Evolutionary conservation across 192 early-diverging fungal genomes (phyloP), one percentile per base, ranked within the genome.

Genomic region (Coemansia reversa): DNA sequence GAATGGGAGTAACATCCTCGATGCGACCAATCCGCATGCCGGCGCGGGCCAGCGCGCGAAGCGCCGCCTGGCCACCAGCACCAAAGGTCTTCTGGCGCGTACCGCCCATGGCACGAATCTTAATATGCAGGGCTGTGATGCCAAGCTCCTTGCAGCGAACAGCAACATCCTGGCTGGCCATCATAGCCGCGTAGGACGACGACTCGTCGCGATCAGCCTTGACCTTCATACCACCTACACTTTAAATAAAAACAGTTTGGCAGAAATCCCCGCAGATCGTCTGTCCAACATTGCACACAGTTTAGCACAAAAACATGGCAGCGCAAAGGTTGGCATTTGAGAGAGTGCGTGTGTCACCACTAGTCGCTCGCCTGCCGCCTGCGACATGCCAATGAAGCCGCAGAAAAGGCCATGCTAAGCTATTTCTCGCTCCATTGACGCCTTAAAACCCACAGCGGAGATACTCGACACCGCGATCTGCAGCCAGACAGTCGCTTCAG

Each of bases 171-270:
- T 98, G 96, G 68, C 95, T 91, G 64, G 97, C 97, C 86, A 99
- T 89, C 97, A 99, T 98, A 72, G 97, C 96, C 65, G 97, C 97
- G 85, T 99, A 99, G 67, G 97, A 94, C 68, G 97, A 97, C 56
- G 96, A 94, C 84, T 99, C 97, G 83, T 99, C 97, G 88, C 97
- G 96, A 85, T 99, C 97, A 58, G 95, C 93, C 92, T 99, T 99
- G 79, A 99, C 97, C 89, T 95, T 98, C 97, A 99, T 99, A 70
- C 97, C 97, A 88, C 95, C 95, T 95, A 72, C 50, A 68, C 2
- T 55, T 42, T 12, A 2, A 18, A 18, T 28, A 8, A 55, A 55
- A 18, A 16, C 9, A 23, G 30, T 55, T 1, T 55, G 14, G 9
- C 25, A 55, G 24, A 55, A 23, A 28, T 9, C 9, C 35, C 35